Evolutionary conservation across 805 yeast species (phyloP), one percentile per base, ranked within the genome.

Genomic region (Candida mattraensis): DNA sequence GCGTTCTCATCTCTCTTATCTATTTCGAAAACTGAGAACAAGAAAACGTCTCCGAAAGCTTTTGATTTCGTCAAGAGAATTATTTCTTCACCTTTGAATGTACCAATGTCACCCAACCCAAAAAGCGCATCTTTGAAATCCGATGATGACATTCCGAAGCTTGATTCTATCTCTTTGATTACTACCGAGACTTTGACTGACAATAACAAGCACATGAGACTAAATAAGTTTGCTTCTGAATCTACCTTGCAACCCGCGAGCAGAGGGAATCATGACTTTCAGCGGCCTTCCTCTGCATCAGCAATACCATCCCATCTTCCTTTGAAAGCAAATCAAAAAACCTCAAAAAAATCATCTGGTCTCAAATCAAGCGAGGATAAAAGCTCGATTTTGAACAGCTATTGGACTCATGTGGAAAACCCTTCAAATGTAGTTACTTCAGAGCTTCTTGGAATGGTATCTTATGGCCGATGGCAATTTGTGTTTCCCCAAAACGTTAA

Each of bases 401-500:
- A 72, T 52, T 76, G 93, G 87, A 72, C 84, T 1, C 74, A 73
- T 23, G 73, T 85, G 18, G 64, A 67, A 5, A 91, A 89, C 49
- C 96, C 97, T 0, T 87, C 96, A 0, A 74, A 75, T 39, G 80
- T 81, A 5, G 65, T 76, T 4, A 70, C 72, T 20, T 63, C 71
- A 2, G 81, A 77, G 33, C 62, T 76, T 7, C 63, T 81, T 11
- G 70, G 73, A 8, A 70, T 76, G 37, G 64, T 80, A 7, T 71
- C 78, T n/a, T 79, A 77, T 28, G 91, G 95, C 5, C 74, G 95
- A 39, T 93, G 99, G 99, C 80, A 80, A 37, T 87, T 84, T 60
- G 95, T 88, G 1, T 87, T 87, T 49, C 96, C 98, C 0, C 72
- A 74, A 10, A 74, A 76, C 27, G 78, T 81, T 11, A 77, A 73